Conservation (phyloP, 2,329 filamentous ascomycete genomes). For the Fonsecaea erecta region DNA sequence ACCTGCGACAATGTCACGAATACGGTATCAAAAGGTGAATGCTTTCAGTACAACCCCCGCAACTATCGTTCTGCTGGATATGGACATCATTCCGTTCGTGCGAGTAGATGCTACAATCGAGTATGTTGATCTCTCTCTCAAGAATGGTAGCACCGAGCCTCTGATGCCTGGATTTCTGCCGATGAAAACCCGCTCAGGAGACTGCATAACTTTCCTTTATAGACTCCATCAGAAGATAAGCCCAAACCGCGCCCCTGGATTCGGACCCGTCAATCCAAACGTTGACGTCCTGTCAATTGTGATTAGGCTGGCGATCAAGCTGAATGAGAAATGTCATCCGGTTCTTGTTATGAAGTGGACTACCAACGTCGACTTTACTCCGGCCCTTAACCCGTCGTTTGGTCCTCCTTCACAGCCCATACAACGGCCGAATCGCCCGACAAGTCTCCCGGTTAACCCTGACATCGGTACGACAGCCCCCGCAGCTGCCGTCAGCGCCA, state of each 20-base stretch:
- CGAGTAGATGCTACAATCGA: constrained; percentile 57
- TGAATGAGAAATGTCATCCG: constrained; percentile 50
- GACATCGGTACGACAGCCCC: constrained; percentile 11
- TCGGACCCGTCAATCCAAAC: constrained; percentile 37
- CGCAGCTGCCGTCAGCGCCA: constrained; percentile 28
- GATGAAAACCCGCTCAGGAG: constrained; percentile 55
- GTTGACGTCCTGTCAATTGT: constrained; percentile 52
- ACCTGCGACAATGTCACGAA: constrained; percentile 60
- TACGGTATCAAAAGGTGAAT: constrained; percentile 59
- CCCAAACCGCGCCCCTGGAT: constrained; percentile 27
- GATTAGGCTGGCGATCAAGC: constrained; percentile 49
- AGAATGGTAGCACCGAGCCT: constrained; percentile 53
- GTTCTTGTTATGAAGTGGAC: constrained; percentile 55
- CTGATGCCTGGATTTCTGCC: constrained; percentile 47
- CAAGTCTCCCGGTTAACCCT: constrained; percentile 46
- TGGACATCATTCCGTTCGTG: constrained; percentile 60
- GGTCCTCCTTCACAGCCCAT: constrained; percentile 52
- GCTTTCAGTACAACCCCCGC: constrained; percentile 50
- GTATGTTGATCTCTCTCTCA: constrained; percentile 52
- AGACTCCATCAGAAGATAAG: constrained; percentile 52
- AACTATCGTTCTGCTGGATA: constrained; percentile 59
- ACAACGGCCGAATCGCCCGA: constrained; percentile 52
- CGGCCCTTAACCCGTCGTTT: constrained; percentile 53
- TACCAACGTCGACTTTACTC: constrained; percentile 55
- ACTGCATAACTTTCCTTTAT: constrained; percentile 63